phyloP scores from a whole-genome alignment of 2,329 filamentous ascomycete genomes.

The Massarina eburnea region DNA sequence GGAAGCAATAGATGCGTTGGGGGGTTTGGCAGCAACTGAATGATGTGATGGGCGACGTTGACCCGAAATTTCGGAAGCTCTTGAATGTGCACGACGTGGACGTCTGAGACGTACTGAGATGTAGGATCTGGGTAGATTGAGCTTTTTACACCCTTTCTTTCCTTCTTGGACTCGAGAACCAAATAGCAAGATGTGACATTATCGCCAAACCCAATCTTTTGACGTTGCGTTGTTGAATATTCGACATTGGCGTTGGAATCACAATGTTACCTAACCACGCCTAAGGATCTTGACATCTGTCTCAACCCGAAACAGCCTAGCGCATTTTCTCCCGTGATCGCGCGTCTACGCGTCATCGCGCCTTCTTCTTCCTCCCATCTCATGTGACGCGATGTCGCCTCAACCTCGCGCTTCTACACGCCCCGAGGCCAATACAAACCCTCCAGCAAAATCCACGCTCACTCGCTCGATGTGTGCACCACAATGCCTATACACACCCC shows the following conservation, averaged over 20 bases:
- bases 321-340: slow-evolving; percentile 9
- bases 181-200: not conserved
- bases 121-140: not conserved
- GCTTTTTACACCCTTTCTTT: not conserved
- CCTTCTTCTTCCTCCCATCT: slow-evolving; percentile 1
- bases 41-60: too few species aligned
- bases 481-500: slow-evolving; percentile 32
- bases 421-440: not conserved
- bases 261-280: too few species aligned
- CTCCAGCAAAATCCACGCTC: not conserved
- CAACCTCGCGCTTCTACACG: not conserved
- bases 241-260: too few species aligned
- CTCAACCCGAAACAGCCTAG: slow-evolving; percentile 5
- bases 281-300: not conserved
- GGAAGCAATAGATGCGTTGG: not conserved
- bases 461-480: slow-evolving; percentile 8
- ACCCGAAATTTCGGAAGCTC: not conserved
- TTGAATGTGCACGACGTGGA: not conserved
- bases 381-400: not conserved
- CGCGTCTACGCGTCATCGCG: slow-evolving; percentile 17
- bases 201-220: not conserved
- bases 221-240: too few species aligned
- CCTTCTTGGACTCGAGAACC: not conserved
- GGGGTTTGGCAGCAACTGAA: not conserved
- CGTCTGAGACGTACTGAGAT: not conserved